Conservation (phyloP, 306 rosid genomes). For the Nissolia schottii region DNA sequence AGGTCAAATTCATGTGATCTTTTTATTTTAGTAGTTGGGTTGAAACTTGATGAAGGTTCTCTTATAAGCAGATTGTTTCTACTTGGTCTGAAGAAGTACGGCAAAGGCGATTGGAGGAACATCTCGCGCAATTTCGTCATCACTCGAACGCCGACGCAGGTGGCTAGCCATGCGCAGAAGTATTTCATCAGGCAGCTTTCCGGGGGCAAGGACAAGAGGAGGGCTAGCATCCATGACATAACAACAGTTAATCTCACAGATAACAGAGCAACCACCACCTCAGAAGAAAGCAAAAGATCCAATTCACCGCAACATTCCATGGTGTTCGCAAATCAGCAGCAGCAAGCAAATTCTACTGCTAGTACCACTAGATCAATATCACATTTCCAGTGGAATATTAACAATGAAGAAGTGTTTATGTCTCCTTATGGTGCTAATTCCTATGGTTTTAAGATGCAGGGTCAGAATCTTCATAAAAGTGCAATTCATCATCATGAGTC, state of each 20-base stretch:
- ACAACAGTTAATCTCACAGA: constrained; percentile 76
- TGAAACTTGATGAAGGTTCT: constrained; percentile 17
- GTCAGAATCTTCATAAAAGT: constrained; percentile 45
- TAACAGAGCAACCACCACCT: constrained; percentile 42
- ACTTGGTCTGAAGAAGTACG: constrained; percentile 77
- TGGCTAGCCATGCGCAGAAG: constrained; percentile 97
- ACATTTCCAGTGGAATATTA: constrained; percentile 64
- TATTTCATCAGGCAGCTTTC: constrained; percentile 84
- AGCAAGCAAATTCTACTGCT: constrained; percentile 20
- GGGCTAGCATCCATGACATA: constrained; percentile 97
- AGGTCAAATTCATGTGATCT: not conserved
- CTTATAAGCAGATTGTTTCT: constrained; percentile 59
- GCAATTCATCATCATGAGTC: constrained; percentile 44
- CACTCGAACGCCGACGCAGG: constrained; percentile 84
- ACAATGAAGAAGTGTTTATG: constrained; percentile 50
- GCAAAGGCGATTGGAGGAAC: constrained; percentile 98
- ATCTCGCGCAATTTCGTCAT: constrained; percentile 74
- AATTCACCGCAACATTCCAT: constrained; percentile 43
- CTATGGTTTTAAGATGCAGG: constrained; percentile 49
- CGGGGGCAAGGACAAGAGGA: constrained; percentile 84
- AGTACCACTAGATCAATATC: constrained; percentile 18
- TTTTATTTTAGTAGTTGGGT: not conserved
- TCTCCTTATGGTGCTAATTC: constrained; percentile 49
- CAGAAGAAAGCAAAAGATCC: constrained; percentile 42
- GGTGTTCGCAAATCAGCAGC: constrained; percentile 28